These are phyloP conservation scores for Zea luxurians DNA, from an alignment of 176 grass and related monocot genomes.

Conservation along the genomic window DNA sequence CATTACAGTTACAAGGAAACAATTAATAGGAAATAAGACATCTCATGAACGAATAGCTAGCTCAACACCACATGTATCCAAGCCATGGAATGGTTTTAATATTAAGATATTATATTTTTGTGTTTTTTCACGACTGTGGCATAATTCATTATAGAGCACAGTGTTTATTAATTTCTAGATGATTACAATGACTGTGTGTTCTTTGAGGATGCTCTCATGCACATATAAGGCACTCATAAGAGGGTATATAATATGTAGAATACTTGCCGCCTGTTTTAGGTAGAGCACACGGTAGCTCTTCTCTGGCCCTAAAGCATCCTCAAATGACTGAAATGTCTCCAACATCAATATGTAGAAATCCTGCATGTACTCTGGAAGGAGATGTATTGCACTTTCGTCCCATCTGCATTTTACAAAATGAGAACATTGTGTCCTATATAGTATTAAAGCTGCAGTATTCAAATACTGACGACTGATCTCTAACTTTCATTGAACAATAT, in stretches of 20 bases:
- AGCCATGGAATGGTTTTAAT: background rate
- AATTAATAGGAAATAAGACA: background rate
- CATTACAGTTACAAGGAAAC: background rate
- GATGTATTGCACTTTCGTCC: slow-evolving; percentile 18
- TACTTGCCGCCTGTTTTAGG: slow-evolving; percentile 41
- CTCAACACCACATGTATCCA: background rate
- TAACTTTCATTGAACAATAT: background rate
- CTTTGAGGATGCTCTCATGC: background rate
- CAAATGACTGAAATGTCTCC: slow-evolving; percentile 45
- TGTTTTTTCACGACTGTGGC: too few species aligned
- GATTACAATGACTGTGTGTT: background rate
- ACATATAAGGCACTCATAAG: background rate
- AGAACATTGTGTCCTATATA: background rate
- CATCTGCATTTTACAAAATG: slow-evolving; percentile 30
- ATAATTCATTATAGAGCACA: too few species aligned
- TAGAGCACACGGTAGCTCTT: slow-evolving; percentile 33
- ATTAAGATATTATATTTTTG: background rate
- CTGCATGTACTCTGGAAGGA: slow-evolving; percentile 41
- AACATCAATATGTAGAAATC: slow-evolving; percentile 32
- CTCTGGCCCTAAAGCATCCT: slow-evolving; percentile 32
- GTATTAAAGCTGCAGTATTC: background rate
- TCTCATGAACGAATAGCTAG: background rate
- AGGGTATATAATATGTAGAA: background rate
- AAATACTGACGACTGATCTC: background rate
- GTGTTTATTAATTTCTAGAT: background rate